Evolutionary conservation across 345 rosid genomes (phyloP).

Genomic region (Noccaea caerulescens): DNA sequence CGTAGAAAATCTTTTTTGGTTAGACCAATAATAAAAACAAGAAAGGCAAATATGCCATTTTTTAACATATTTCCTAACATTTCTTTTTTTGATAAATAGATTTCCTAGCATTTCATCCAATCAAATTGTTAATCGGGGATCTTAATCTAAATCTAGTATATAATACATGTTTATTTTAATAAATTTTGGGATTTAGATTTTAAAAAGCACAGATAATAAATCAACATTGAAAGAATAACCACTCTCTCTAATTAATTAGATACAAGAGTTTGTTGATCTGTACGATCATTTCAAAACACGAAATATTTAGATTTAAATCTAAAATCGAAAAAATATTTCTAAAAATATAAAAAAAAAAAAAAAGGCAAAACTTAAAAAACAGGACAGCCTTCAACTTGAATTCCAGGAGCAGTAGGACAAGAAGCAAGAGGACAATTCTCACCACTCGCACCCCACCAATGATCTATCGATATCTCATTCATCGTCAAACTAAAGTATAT

Average conservation of each 20-base stretch:
- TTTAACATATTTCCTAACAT: too few species aligned
- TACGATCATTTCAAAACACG: neutral
- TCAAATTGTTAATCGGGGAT: too few species aligned
- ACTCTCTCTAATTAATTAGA: neutral
- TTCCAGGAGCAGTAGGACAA: conserved; percentile 63
- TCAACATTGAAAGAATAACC: neutral
- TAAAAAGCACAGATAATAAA: neutral
- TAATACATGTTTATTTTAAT: neutral
- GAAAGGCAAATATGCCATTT: too few species aligned
- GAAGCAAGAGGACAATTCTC: conserved; percentile 59
- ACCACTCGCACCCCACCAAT: conserved; percentile 59
- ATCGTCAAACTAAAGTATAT: conserved; percentile 55
- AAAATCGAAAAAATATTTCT: neutral
- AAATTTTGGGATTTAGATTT: neutral
- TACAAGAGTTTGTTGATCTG: neutral
- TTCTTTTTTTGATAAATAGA: too few species aligned
- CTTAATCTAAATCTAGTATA: too few species aligned
- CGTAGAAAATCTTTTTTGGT: too few species aligned
- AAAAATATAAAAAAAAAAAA: neutral
- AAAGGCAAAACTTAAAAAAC: conserved; percentile 29
- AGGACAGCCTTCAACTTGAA: conserved; percentile 57
- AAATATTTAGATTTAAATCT: neutral
- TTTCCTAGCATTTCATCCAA: too few species aligned
- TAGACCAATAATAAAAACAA: too few species aligned
- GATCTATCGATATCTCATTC: conserved; percentile 29